Conservation (phyloP, 2,329 filamentous ascomycete genomes). For the Myriosclerotinia curreyana region DNA sequence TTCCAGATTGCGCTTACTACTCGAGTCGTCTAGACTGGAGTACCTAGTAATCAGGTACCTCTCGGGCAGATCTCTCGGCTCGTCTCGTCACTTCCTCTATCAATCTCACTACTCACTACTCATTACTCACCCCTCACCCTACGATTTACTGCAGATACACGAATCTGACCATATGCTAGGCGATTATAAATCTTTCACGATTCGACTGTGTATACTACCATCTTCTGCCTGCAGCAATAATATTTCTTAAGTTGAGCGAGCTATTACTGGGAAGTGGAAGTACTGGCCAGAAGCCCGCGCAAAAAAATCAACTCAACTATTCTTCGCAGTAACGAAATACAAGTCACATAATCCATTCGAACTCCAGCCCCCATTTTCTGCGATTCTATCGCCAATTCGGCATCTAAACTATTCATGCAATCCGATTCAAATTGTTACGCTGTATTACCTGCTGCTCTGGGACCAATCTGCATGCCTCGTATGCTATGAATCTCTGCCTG, state of each 20-base stretch:
- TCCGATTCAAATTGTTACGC: neutral
- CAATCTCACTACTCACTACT: neutral
- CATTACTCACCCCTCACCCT: neutral
- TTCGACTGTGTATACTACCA: constrained; percentile 12
- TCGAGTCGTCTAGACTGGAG: neutral
- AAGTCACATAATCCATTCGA: neutral
- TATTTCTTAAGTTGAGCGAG: neutral
- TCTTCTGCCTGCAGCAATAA: neutral
- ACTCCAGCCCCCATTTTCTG: neutral
- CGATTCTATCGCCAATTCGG: neutral
- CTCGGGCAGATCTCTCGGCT: constrained; percentile 7
- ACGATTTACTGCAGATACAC: neutral
- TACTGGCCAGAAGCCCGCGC: constrained; percentile 1
- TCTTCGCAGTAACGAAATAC: neutral
- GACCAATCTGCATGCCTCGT: constrained; percentile 23
- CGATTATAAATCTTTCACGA: neutral
- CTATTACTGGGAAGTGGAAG: neutral
- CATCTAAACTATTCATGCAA: constrained; percentile 2
- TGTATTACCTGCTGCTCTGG: neutral
- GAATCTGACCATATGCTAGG: neutral
- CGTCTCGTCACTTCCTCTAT: constrained; percentile 3
- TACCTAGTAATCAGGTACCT: constrained; percentile 11
- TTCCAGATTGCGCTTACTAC: constrained; percentile 9
- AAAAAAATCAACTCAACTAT: neutral
- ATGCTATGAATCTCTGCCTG: constrained; percentile 29